These are phyloP conservation scores for Entomortierella parvispora DNA, from an alignment of 192 early-diverging fungal genomes.

Conservation along the genomic window DNA sequence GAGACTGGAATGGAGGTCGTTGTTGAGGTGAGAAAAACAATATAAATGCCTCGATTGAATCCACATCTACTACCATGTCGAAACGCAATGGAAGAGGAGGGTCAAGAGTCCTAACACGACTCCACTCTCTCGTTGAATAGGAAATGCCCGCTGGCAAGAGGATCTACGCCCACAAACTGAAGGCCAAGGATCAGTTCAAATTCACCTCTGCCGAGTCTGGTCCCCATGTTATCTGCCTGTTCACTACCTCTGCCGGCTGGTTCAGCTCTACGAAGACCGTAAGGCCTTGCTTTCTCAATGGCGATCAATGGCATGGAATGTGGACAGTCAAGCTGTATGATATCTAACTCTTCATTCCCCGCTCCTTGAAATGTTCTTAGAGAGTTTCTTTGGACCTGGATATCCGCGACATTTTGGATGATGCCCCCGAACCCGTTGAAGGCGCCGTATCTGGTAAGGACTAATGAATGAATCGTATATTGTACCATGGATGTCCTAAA, in stretches of 20 bases:
- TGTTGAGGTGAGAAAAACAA: conserved; percentile 72
- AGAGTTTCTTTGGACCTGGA: conserved; percentile 42
- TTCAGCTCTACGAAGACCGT: conserved; percentile 76
- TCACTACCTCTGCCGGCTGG: conserved; percentile 73
- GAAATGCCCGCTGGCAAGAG: conserved; percentile 57
- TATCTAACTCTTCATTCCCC: background rate
- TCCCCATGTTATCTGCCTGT: conserved; percentile 92
- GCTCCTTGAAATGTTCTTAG: conserved; percentile 10
- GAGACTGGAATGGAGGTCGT: conserved; percentile 73
- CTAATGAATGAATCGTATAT: background rate
- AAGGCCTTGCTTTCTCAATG: no score
- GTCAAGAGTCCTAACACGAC: no score
- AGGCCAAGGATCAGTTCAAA: conserved; percentile 81
- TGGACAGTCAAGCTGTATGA: background rate
- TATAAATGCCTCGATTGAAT: no score
- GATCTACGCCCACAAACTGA: conserved; percentile 84
- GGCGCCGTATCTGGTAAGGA: conserved; percentile 26
- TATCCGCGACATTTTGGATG: conserved; percentile 37
- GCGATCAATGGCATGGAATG: no score
- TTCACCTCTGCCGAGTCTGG: conserved; percentile 92
- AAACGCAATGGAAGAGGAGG: no score
- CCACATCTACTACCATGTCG: background rate
- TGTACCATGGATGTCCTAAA: background rate
- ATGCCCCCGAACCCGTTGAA: conserved; percentile 22
- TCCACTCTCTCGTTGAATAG: conserved; percentile 24